A percentile compares a stretch with the other conserved stretches of the same genome.
Evolutionary conservation across 2,329 filamentous ascomycete species (phyloP).

Genomic region (Penicillium sp.): DNA sequence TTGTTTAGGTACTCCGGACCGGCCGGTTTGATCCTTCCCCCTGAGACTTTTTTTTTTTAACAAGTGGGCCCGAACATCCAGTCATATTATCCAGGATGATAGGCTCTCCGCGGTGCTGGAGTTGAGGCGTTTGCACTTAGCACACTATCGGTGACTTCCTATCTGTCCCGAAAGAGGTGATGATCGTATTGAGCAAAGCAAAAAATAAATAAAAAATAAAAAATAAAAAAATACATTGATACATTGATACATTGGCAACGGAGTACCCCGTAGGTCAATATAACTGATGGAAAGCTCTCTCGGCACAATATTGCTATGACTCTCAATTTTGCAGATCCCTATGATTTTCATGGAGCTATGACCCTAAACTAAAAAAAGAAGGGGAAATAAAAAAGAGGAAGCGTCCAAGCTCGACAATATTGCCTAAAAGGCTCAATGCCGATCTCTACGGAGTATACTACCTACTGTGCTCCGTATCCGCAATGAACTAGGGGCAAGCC

Average conservation of each 20-base stretch:
- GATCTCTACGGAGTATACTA: background rate
- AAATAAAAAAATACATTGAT: background rate
- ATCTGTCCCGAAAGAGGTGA: background rate
- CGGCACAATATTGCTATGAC: background rate
- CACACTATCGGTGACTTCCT: background rate
- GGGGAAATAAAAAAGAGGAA: background rate
- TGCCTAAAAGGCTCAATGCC: background rate
- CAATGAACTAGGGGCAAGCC: background rate
- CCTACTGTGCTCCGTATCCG: background rate
- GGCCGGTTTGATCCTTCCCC: background rate
- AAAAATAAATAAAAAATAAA: background rate
- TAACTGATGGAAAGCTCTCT: background rate
- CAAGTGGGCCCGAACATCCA: slow-evolving; percentile 1
- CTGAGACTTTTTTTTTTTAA: background rate
- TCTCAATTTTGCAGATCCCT: slow-evolving; percentile 3
- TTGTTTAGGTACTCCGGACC: background rate
- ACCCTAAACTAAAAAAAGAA: background rate
- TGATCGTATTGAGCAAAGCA: background rate
- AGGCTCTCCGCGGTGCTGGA: background rate
- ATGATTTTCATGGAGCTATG: background rate
- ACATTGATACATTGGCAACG: no score
- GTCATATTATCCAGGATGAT: background rate
- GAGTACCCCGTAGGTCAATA: background rate
- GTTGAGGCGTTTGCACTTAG: background rate
- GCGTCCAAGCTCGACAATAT: background rate